phyloP scores from a whole-genome alignment of 2,329 filamentous ascomycete genomes.

The Aspergillus puulaauensis region DNA sequence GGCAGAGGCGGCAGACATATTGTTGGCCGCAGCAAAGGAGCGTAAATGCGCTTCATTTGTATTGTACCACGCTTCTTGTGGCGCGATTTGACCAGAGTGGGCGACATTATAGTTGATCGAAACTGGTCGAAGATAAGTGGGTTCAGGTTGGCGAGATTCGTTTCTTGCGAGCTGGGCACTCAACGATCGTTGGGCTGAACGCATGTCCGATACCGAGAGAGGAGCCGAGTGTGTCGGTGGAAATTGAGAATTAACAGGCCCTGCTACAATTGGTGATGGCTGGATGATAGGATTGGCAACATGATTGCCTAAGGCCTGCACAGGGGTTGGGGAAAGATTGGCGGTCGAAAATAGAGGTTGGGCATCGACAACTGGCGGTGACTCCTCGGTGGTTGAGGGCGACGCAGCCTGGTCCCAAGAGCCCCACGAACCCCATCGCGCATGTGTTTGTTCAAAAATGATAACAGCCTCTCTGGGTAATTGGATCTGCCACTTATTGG shows the following conservation, averaged over 20 bases:
- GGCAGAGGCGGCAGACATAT: conserved; percentile 39
- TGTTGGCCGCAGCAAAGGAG: conserved; percentile 22
- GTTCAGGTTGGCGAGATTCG: conserved; percentile 29
- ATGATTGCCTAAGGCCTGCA: conserved; percentile 3
- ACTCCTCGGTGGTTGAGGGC: conserved; percentile 29
- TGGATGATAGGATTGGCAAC: conserved; percentile 10
- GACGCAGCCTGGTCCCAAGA: conserved; percentile 42
- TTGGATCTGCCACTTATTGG: conserved; percentile 85
- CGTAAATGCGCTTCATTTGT: conserved; percentile 22
- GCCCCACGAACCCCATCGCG: conserved; percentile 72
- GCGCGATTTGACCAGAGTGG: conserved; percentile 22
- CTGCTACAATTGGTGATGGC: conserved; percentile 12
- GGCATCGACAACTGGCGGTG: conserved; percentile 17
- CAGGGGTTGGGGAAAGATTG: conserved; percentile 16
- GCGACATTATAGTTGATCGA: conserved; percentile 21
- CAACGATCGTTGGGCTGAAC: conserved; percentile 17
- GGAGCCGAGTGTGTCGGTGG: conserved; percentile 13
- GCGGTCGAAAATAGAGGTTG: conserved; percentile 21
- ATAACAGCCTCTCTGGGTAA: conserved; percentile 78
- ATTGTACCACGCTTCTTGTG: conserved; percentile 37
- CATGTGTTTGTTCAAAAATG: conserved; percentile 74
- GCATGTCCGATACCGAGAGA: conserved; percentile 21
- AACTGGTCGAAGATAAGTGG: conserved; percentile 32
- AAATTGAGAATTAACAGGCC: conserved; percentile 19
- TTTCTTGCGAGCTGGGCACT: conserved; percentile 19